Conservation (phyloP, 2,329 filamentous ascomycete genomes). For the Trichoderma koningiopsis region DNA sequence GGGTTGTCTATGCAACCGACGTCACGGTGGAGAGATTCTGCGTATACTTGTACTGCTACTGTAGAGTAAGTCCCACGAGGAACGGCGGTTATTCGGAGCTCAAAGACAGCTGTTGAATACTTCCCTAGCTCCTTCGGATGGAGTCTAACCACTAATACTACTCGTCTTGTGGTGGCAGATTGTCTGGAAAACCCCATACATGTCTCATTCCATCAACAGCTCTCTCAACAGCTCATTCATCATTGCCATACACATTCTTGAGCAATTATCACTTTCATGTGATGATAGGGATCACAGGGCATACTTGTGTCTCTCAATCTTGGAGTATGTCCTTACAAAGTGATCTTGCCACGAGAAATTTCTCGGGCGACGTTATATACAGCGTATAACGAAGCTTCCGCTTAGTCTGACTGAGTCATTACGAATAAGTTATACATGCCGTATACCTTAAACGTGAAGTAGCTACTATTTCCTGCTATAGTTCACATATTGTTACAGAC, state of each 20-base stretch:
- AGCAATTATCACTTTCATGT: neutral
- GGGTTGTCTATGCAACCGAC: too few species aligned
- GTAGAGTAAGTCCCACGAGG: too few species aligned
- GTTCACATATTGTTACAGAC: neutral
- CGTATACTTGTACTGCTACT: too few species aligned
- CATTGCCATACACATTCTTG: neutral
- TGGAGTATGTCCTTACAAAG: too few species aligned
- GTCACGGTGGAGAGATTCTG: too few species aligned
- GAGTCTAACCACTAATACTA: neutral
- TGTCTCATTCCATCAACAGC: neutral
- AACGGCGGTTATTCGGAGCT: neutral
- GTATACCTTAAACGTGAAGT: neutral
- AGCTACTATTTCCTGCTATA: neutral
- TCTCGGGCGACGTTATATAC: neutral
- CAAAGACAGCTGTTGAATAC: neutral
- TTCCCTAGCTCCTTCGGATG: neutral
- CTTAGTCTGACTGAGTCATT: neutral
- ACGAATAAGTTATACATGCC: neutral
- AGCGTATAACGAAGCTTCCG: neutral
- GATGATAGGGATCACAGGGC: neutral
- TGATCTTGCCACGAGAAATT: neutral
- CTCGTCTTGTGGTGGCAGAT: neutral
- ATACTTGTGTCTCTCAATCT: neutral
- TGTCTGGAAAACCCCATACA: neutral
- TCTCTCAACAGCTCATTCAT: neutral